phyloP scores from a whole-genome alignment of 345 rosid species.

The Aquilaria sinensis region DNA sequence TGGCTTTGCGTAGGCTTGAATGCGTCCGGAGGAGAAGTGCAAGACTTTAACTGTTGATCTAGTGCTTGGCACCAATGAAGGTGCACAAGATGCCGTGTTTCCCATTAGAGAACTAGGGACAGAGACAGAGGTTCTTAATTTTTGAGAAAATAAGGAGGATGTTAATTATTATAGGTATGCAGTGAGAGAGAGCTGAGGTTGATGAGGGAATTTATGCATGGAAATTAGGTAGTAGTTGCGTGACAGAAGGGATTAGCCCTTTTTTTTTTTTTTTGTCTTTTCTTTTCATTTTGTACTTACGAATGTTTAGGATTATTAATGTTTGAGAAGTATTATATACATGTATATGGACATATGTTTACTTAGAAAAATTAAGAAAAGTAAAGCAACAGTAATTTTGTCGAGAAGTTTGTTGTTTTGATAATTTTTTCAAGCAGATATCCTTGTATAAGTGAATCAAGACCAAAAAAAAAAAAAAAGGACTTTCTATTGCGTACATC shows the following conservation, averaged over 20 bases:
- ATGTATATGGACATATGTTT: too few relatives aligned
- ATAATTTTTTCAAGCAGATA: too few relatives aligned
- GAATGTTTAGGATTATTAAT: too few relatives aligned
- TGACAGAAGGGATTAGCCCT: neutral
- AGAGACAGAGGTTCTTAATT: neutral
- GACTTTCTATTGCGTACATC: too few relatives aligned
- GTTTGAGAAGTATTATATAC: too few relatives aligned
- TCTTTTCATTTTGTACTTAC: too few relatives aligned
- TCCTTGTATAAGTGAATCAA: too few relatives aligned
- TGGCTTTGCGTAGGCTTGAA: slow-evolving; percentile 32
- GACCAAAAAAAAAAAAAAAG: too few relatives aligned
- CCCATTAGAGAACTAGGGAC: slow-evolving; percentile 27
- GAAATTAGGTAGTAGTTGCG: slow-evolving; percentile 9
- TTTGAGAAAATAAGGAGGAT: neutral
- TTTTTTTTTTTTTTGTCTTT: too few relatives aligned
- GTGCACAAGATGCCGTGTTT: slow-evolving; percentile 43
- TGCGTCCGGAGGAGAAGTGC: slow-evolving; percentile 22
- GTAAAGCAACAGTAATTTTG: too few relatives aligned
- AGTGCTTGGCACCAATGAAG: slow-evolving; percentile 12
- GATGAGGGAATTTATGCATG: slow-evolving; percentile 10
- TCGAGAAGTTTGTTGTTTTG: too few relatives aligned
- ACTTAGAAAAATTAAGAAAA: too few relatives aligned
- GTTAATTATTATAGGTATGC: neutral
- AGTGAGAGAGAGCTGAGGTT: neutral
- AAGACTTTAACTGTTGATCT: slow-evolving; percentile 20